These are phyloP conservation scores for Exophiala oligosperma DNA, from an alignment of 2,329 filamentous ascomycete genomes.

Conservation along the genomic window DNA sequence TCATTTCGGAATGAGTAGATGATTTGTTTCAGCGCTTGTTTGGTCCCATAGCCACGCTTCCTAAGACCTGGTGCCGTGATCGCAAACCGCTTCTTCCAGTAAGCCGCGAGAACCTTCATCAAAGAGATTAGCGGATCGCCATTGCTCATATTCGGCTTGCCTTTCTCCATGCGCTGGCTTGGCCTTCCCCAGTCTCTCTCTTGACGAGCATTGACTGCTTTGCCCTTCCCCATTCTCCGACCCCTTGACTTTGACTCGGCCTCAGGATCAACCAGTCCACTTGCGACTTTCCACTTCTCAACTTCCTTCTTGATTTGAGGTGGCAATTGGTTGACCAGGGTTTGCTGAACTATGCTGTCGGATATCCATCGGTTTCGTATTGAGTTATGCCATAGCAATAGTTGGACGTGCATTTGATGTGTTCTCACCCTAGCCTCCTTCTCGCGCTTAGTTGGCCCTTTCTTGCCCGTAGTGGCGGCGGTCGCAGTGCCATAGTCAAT, in stretches of 20 bases:
- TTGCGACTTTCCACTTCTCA: constrained; percentile 69
- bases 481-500: constrained; percentile 57
- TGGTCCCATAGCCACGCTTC: constrained; percentile 85
- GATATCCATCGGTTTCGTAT: constrained; percentile 82
- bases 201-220: constrained; percentile 40
- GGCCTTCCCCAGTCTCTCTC: constrained; percentile 70
- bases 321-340: constrained; percentile 72
- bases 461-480: constrained; percentile 67
- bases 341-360: constrained; percentile 72
- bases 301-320: constrained; percentile 69
- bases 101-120: constrained; percentile 72
- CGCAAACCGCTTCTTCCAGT: constrained; percentile 84
- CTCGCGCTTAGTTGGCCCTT: constrained; percentile 82
- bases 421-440: constrained; percentile 73
- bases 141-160: constrained; percentile 72
- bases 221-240: constrained; percentile 37
- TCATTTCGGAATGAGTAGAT: constrained; percentile 68
- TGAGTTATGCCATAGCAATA: constrained; percentile 85
- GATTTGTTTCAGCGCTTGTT: constrained; percentile 72
- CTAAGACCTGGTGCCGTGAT: constrained; percentile 76
- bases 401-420: constrained; percentile 86
- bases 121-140: constrained; percentile 79
- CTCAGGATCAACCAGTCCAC: constrained; percentile 57
- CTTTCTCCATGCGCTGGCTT: constrained; percentile 68
- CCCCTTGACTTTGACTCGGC: constrained; percentile 39